Conservation (phyloP, 1,139 yeast genomes). For the Pichia sp. region DNA sequence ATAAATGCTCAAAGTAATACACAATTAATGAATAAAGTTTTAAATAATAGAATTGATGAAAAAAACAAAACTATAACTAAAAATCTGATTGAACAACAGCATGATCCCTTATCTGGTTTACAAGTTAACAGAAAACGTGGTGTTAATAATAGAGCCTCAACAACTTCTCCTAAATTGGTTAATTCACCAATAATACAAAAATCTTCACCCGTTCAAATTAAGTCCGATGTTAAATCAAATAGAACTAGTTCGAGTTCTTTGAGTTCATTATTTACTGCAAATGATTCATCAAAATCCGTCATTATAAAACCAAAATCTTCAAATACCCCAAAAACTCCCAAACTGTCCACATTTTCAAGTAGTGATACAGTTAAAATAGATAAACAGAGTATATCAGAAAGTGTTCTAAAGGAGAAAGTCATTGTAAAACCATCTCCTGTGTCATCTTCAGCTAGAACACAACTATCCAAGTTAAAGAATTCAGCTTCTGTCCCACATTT, state of each 20-base stretch:
- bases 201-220: neutral
- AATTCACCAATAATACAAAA: neutral
- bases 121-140: conserved; percentile 1
- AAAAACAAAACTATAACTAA: conserved; percentile 23
- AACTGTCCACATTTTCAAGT: neutral
- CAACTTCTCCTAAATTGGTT: neutral
- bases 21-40: conserved; percentile 28
- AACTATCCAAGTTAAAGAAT: neutral
- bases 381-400: neutral
- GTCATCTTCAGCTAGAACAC: neutral
- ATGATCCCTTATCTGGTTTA: neutral
- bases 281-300: conserved; percentile 13
- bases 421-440: neutral
- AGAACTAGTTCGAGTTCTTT: conserved; percentile 2
- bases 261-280: conserved; percentile 8
- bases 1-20: conserved; percentile 27
- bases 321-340: neutral
- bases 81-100: conserved; percentile 11
- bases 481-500: neutral
- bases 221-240: neutral
- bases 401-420: neutral
- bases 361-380: neutral
- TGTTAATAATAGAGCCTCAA: neutral
- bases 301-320: conserved; percentile 4
- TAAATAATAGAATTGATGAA: conserved; percentile 25